Evolutionary conservation across 305 asterid species (phyloP).

Genomic region (Fraxinus greggii): DNA sequence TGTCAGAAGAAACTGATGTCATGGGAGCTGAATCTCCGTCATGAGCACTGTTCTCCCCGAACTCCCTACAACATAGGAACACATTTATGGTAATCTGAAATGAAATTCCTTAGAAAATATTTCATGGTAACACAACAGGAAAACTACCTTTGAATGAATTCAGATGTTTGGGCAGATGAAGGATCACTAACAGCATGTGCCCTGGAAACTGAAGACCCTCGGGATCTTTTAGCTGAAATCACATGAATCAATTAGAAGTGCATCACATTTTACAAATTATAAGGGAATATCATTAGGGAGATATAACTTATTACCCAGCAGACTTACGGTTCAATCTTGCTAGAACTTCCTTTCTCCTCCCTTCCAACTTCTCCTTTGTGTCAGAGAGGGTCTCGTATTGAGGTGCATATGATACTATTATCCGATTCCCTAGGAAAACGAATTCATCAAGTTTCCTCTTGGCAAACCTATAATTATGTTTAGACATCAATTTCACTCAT

Average conservation of each 20-base stretch:
- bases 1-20: constrained; percentile 43
- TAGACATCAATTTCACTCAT: neutral
- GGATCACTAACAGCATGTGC: neutral
- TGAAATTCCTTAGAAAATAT: neutral
- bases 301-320: constrained; percentile 18
- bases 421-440: constrained; percentile 66
- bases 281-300: neutral
- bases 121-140: neutral
- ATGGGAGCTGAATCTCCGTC: constrained; percentile 31
- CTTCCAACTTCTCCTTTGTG: constrained; percentile 76
- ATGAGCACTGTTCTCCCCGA: constrained; percentile 16
- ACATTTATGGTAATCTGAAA: constrained; percentile 13
- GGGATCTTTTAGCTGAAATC: constrained; percentile 56
- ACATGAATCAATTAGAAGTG: neutral
- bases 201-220: constrained; percentile 35
- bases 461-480: constrained; percentile 58
- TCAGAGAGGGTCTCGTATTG: constrained; percentile 64
- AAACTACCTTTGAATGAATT: constrained; percentile 41
- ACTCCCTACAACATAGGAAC: constrained; percentile 31
- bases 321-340: constrained; percentile 69
- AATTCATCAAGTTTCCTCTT: constrained; percentile 79
- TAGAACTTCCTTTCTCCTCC: constrained; percentile 74
- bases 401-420: constrained; percentile 75
- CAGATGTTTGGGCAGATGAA: constrained; percentile 22
- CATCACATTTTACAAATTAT: constrained; percentile 3